These are phyloP conservation scores for Haematococcus lacustris DNA, from an alignment of 139 green algal species.

Conservation along the genomic window DNA sequence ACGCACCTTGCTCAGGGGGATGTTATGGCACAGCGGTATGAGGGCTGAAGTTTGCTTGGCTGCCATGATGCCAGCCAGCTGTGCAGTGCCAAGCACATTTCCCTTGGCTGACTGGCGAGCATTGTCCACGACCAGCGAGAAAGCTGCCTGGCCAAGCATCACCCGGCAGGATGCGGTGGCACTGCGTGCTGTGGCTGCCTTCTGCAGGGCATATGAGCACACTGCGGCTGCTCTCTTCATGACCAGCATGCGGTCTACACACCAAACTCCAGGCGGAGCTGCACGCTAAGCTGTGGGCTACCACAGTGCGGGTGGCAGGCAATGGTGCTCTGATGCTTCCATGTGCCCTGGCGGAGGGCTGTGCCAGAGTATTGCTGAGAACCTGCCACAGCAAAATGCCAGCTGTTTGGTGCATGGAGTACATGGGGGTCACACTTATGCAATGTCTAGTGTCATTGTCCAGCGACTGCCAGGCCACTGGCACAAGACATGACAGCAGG, in stretches of 20 bases:
- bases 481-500: background rate
- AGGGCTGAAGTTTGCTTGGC: conserved; percentile 77
- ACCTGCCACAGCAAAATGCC: background rate
- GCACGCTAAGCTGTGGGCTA: background rate
- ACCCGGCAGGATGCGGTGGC: conserved; percentile 64
- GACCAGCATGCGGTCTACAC: background rate
- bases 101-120: conserved; percentile 72
- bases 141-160: conserved; percentile 56
- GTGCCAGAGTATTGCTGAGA: background rate
- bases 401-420: too few relatives aligned
- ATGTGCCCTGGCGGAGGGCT: background rate
- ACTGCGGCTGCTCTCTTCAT: background rate
- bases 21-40: conserved; percentile 87
- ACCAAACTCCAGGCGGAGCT: background rate
- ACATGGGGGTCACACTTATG: too few relatives aligned
- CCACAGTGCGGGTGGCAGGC: background rate
- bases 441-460: too few relatives aligned
- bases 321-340: background rate
- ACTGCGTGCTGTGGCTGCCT: conserved; percentile 35
- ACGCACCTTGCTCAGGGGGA: conserved; percentile 63
- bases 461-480: too few relatives aligned
- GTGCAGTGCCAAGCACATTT: conserved; percentile 78
- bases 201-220: conserved; percentile 30
- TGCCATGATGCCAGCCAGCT: conserved; percentile 85
- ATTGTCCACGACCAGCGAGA: conserved; percentile 59